Evolutionary conservation across 305 asterid genomes (phyloP).

Genomic region (Fraxinus floribunda): DNA sequence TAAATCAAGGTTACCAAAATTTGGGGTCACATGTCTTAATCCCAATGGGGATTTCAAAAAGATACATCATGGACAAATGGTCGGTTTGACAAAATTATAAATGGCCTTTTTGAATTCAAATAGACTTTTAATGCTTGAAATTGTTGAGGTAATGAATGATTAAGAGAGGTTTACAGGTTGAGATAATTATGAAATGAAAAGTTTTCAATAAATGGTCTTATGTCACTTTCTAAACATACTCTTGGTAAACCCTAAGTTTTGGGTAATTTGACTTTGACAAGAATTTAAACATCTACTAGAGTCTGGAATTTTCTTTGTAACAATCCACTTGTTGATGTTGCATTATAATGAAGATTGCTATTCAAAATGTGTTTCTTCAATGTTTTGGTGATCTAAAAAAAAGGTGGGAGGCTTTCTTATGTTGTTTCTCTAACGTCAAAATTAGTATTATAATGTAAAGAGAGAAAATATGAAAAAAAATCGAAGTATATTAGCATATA

Average conservation of each 20-base stretch:
- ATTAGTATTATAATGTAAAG: too few relatives aligned
- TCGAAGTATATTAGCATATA: not conserved
- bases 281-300: slow-evolving; percentile 17
- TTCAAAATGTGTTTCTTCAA: not conserved
- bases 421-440: not conserved
- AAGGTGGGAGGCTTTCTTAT: not conserved
- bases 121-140: not conserved
- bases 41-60: slow-evolving; percentile 22
- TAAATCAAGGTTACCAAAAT: not conserved
- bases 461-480: too few relatives aligned
- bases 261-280: slow-evolving; percentile 42
- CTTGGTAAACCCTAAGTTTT: slow-evolving; percentile 32
- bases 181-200: not conserved
- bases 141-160: slow-evolving; percentile 7
- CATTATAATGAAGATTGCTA: too few relatives aligned
- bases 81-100: slow-evolving; percentile 56
- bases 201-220: not conserved
- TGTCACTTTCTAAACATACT: slow-evolving; percentile 28
- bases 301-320: not conserved
- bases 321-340: not conserved
- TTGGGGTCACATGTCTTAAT: not conserved
- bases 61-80: slow-evolving; percentile 26
- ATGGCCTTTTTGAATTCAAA: slow-evolving; percentile 25
- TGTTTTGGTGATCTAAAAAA: not conserved
- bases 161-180: not conserved